Conservation (phyloP, 2,329 filamentous ascomycete species). For the Fusarium algeriense region DNA sequence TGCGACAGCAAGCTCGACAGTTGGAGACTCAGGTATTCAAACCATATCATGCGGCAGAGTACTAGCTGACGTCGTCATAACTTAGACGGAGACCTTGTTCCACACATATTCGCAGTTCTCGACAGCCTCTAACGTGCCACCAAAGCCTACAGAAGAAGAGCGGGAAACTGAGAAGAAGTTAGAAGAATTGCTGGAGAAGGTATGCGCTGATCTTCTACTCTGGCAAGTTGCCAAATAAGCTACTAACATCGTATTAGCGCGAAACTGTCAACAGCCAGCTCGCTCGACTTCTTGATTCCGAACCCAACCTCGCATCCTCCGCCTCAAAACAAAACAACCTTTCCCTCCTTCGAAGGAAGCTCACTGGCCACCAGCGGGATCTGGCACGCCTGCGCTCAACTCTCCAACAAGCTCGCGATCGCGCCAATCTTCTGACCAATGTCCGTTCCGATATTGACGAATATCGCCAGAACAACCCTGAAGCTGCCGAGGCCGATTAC, state of each 20-base stretch:
- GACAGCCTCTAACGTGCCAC: conserved; percentile 80
- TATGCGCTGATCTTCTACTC: conserved; percentile 51
- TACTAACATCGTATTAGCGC: conserved; percentile 66
- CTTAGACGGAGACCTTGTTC: conserved; percentile 84
- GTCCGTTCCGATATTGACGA: conserved; percentile 93
- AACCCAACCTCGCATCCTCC: conserved; percentile 86
- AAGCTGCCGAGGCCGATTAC: conserved; percentile 90
- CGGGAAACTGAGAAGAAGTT: conserved; percentile 82
- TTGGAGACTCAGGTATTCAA: conserved; percentile 85
- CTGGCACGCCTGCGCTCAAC: conserved; percentile 78
- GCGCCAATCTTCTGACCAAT: conserved; percentile 89
- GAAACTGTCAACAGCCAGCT: conserved; percentile 86
- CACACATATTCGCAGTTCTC: conserved; percentile 93
- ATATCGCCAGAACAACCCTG: conserved; percentile 85
- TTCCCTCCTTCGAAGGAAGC: conserved; percentile 88
- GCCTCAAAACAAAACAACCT: conserved; percentile 98
- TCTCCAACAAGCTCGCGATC: conserved; percentile 83
- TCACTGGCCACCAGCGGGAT: conserved; percentile 87
- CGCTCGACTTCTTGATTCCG: conserved; percentile 89
- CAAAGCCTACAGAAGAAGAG: conserved; percentile 89
- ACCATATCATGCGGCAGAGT: conserved; percentile 32
- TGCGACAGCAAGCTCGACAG: conserved; percentile 90
- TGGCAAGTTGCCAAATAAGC: conserved; percentile 2
- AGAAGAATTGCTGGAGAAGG: conserved; percentile 86
- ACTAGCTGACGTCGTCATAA: conserved; percentile 38